Percentiles rank a stretch among this genome's conserved stretches.
These are phyloP conservation scores for Yarrowia galli DNA, from an alignment of 1,139 yeast species.

Conservation along the genomic window DNA sequence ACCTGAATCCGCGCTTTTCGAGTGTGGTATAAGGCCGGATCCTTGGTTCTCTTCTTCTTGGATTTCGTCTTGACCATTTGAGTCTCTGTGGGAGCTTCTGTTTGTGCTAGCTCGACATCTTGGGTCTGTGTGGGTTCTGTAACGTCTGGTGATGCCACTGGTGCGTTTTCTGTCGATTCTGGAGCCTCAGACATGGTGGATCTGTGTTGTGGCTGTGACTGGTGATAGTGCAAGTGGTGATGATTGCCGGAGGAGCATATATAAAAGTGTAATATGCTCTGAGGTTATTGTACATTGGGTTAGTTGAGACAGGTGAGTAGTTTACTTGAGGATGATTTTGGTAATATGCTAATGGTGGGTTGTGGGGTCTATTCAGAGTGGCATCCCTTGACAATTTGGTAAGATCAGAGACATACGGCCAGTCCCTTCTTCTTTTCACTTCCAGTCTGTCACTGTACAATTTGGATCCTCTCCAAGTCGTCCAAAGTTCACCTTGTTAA, in stretches of 20 bases:
- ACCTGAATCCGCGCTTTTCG: slow-evolving; percentile 70
- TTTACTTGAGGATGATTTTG: too few species aligned
- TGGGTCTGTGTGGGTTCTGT: neutral
- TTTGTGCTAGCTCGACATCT: neutral
- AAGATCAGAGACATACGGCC: too few species aligned
- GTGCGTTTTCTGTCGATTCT: neutral
- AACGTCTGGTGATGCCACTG: neutral
- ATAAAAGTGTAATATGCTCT: slow-evolving; percentile 1
- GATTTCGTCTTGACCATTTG: slow-evolving; percentile 3
- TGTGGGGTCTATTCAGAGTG: too few species aligned
- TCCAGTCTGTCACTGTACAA: too few species aligned
- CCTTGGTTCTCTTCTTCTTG: slow-evolving; percentile 29
- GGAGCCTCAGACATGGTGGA: slow-evolving; percentile 20
- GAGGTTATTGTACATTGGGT: neutral
- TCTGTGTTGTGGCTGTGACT: neutral
- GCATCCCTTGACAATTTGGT: too few species aligned
- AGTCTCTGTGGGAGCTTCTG: slow-evolving; percentile 1
- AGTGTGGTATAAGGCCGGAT: slow-evolving; percentile 50
- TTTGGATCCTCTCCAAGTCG: too few species aligned
- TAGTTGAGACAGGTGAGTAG: neutral
- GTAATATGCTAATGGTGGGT: too few species aligned
- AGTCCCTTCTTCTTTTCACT: too few species aligned
- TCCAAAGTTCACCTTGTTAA: too few species aligned
- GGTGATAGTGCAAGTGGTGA: neutral
- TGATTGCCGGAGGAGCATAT: slow-evolving; percentile 9